These are phyloP conservation scores for Citrus maxima DNA, from an alignment of 345 rosid species.

Conservation along the genomic window DNA sequence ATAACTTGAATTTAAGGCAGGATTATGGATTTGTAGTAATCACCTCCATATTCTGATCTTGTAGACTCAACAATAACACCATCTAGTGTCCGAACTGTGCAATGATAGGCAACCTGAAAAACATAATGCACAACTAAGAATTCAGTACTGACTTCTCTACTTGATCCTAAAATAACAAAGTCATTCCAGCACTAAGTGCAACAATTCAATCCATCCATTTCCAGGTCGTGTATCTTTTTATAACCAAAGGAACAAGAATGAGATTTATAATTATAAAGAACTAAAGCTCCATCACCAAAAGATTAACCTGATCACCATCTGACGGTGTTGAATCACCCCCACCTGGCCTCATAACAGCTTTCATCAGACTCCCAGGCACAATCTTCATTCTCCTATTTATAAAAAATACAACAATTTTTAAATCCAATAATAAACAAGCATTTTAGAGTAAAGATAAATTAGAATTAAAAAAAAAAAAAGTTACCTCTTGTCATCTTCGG, in stretches of 20 bases:
- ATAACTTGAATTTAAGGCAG: not conserved
- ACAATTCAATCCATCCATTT: not conserved
- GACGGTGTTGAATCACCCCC: conserved; percentile 79
- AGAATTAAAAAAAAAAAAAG: not conserved
- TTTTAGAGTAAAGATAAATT: not conserved
- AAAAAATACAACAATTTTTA: not conserved
- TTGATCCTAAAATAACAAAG: not conserved
- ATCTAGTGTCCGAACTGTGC: conserved; percentile 79
- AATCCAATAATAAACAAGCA: not conserved
- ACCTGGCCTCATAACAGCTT: conserved; percentile 85
- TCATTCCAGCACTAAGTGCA: not conserved
- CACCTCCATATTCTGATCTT: conserved; percentile 78
- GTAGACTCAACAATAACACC: conserved; percentile 84
- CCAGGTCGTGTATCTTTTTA: too few species aligned
- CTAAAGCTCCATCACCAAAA: not conserved
- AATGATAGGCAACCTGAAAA: conserved; percentile 72
- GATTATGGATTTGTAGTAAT: not conserved
- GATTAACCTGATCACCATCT: conserved; percentile 88
- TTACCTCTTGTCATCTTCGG: conserved; percentile 65
- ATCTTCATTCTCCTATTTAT: conserved; percentile 76
- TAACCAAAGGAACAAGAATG: not conserved
- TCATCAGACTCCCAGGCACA: conserved; percentile 84
- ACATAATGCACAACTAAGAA: not conserved
- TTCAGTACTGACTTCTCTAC: not conserved
- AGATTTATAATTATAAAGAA: not conserved